Conservation (phyloP, 495 filamentous ascomycete genomes). For the Delitschia confertaspora region DNA sequence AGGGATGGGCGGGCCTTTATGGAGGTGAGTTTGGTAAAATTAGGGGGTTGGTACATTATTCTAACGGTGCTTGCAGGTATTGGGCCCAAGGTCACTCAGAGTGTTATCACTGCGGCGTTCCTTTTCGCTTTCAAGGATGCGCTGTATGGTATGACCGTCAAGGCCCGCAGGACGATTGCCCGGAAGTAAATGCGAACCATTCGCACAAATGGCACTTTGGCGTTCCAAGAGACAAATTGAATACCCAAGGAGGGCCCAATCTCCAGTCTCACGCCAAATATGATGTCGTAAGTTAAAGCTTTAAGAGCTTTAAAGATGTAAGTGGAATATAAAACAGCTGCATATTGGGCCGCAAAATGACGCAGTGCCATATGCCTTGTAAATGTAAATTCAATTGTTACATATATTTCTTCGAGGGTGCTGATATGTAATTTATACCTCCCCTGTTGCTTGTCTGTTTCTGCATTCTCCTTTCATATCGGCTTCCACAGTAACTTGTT, state of each 20-base stretch:
- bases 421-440: too few species aligned
- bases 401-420: too few species aligned
- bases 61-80: conserved; percentile 55
- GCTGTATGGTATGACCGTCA: conserved; percentile 54
- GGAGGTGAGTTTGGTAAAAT: conserved; percentile 59
- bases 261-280: not conserved
- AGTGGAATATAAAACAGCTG: conserved; percentile 9
- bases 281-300: conserved; percentile 15
- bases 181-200: conserved; percentile 21
- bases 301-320: not conserved
- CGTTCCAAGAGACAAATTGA: not conserved
- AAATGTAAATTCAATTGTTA: too few species aligned
- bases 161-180: conserved; percentile 44
- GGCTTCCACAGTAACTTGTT: too few species aligned
- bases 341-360: conserved; percentile 2
- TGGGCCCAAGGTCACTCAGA: conserved; percentile 90
- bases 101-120: conserved; percentile 91
- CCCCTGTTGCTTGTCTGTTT: too few species aligned
- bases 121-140: conserved; percentile 98
- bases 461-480: too few species aligned
- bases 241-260: not conserved
- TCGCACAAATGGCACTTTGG: not conserved
- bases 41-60: not conserved
- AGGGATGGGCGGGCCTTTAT: conserved; percentile 83
- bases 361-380: too few species aligned